phyloP scores from a whole-genome alignment of 2,329 filamentous ascomycete genomes.

The Xylariaceae sp. region DNA sequence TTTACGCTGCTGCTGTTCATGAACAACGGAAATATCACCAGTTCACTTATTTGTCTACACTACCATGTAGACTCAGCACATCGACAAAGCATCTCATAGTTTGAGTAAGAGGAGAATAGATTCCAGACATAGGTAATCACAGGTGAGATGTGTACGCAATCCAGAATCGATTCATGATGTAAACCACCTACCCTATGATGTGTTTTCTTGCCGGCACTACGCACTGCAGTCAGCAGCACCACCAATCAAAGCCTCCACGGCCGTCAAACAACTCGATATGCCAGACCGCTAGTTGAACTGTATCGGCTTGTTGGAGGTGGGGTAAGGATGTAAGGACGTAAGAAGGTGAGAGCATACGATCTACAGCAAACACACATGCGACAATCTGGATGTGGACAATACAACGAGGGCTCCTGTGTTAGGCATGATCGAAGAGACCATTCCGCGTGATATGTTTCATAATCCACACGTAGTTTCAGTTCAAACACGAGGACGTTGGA shows the following conservation, averaged over 20 bases:
- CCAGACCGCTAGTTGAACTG: conserved; percentile 18
- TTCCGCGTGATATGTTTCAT: too few species aligned
- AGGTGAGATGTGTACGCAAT: not conserved
- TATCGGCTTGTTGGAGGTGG: not conserved
- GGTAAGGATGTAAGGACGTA: not conserved
- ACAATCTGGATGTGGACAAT: not conserved
- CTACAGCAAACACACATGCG: conserved; percentile 7
- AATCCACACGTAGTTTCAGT: too few species aligned
- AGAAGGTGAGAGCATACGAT: not conserved
- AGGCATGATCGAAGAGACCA: too few species aligned
- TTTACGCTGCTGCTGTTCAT: too few species aligned
- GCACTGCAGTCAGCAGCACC: not conserved
- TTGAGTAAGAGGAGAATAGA: too few species aligned
- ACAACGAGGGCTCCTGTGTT: not conserved
- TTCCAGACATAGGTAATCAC: too few species aligned
- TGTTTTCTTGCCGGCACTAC: not conserved
- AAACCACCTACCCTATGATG: not conserved
- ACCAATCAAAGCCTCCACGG: not conserved
- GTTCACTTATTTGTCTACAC: too few species aligned
- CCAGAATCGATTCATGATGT: not conserved
- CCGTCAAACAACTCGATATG: not conserved
- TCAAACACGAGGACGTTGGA: not conserved
- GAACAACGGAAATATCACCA: too few species aligned
- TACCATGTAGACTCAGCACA: too few species aligned
- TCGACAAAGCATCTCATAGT: too few species aligned